These are phyloP conservation scores for Garcia nutans DNA, from an alignment of 345 rosid genomes.

Conservation along the genomic window DNA sequence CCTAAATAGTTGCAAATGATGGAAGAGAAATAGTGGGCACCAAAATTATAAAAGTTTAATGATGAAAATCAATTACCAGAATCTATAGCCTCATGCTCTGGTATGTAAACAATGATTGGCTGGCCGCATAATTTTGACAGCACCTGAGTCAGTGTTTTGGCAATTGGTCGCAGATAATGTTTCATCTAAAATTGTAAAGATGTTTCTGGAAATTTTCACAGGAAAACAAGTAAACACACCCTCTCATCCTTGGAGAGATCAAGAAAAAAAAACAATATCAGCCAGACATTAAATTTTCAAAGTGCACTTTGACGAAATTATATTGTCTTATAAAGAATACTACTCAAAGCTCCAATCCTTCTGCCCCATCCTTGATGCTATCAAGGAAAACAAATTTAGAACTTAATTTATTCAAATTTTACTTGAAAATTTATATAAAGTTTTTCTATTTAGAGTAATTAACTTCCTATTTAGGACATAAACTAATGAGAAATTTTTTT, in stretches of 20 bases:
- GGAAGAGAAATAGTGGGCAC: not conserved
- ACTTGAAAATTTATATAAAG: not conserved
- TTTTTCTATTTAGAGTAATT: not conserved
- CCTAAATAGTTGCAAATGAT: not conserved
- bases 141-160: slow-evolving; percentile 46
- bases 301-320: not conserved
- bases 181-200: slow-evolving; percentile 14
- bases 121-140: slow-evolving; percentile 75
- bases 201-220: not conserved
- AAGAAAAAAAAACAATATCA: not conserved
- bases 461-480: not conserved
- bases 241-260: not conserved
- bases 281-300: not conserved
- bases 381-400: not conserved
- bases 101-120: slow-evolving; percentile 74
- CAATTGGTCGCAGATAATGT: slow-evolving; percentile 10
- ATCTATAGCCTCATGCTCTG: slow-evolving; percentile 65
- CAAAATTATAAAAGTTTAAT: not conserved
- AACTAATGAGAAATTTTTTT: not conserved
- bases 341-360: not conserved
- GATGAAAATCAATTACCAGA: not conserved
- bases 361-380: not conserved
- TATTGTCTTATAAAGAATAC: not conserved
- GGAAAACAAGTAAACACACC: not conserved
- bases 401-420: not conserved